Percentiles rank a stretch among this genome's conserved stretches.
These are phyloP conservation scores for Trapa bicornis DNA, from an alignment of 345 rosid genomes.

Conservation along the genomic window DNA sequence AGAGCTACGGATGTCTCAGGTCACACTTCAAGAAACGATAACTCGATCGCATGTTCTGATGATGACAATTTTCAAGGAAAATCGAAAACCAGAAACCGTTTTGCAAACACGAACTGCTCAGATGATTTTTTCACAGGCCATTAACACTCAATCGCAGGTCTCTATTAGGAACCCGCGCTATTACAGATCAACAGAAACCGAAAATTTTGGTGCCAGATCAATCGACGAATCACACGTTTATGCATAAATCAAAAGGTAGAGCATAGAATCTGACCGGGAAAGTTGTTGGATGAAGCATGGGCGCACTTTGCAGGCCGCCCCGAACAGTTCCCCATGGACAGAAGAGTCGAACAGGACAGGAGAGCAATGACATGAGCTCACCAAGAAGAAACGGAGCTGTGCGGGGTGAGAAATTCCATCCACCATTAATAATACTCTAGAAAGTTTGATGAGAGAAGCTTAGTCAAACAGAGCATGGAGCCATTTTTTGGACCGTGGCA, in stretches of 20 bases:
- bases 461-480: neutral
- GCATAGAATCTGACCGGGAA: neutral
- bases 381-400: neutral
- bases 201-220: neutral
- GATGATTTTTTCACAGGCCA: neutral
- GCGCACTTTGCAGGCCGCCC: slow-evolving; percentile 14
- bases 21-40: neutral
- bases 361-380: neutral
- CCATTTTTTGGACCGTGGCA: neutral
- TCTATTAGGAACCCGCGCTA: neutral
- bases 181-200: neutral
- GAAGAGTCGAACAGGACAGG: neutral
- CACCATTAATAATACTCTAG: neutral
- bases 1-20: neutral
- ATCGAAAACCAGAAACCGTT: neutral
- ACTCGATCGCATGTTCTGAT: neutral
- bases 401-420: too few relatives aligned
- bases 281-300: slow-evolving; percentile 12
- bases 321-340: slow-evolving; percentile 14
- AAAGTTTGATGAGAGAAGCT: neutral
- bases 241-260: too few relatives aligned
- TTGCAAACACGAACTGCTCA: neutral
- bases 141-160: neutral
- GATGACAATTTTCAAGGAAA: neutral
- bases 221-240: neutral